Evolutionary conservation across 1,139 yeast species (phyloP), one percentile per base, ranked within the genome.

Genomic region (Hansenula sp.): DNA sequence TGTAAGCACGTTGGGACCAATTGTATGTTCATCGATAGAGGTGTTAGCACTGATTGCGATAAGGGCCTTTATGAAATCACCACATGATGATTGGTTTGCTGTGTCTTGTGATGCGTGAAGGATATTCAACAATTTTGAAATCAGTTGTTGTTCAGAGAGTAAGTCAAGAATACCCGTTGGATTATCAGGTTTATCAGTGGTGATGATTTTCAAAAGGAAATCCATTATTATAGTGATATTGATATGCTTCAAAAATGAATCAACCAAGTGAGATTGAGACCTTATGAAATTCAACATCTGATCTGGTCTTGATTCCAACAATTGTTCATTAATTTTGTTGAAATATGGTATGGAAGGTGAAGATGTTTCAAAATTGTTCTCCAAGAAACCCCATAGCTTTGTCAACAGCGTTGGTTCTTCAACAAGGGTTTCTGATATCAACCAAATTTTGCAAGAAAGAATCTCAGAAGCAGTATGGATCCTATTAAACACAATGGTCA

Each of bases 1-100:
- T 2, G 96, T 89, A 46, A 93, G 73, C 58, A 87, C 89, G 61
- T 93, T 93, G 16, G 99, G 99, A 0, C 99, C 99, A 52, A 94
- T 90, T 3, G 96, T 87, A 46, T 94, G 83, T 59, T 84, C 90
- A 49, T 68, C 72, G 15, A 68, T 54, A 33, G 81, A 81, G 19
- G 79, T 81, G 59, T 89, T 89, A 49, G 95, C 96, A 29, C 96
- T 88, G 36, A 94, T 87, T 3, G 97, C 85, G 28, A 93, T 87
- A 59, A 94, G 78, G 0, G 98, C 98, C 61, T 93, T 94, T 44
- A 93, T 68, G 59, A 93, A 93, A 61, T 93, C 99, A 11, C 97
- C 95, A 2, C 96, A 95, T 0, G 98, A 95, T 3, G 95, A 84
- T 63, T 93, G 98, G 42, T 80, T 80, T 47, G 93, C 79, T 32